Percentiles rank a stretch among this genome's conserved stretches.
These are phyloP conservation scores for Globisporangium acanthophoron DNA, from an alignment of 352 stramenopile genomes.

Conservation along the genomic window DNA sequence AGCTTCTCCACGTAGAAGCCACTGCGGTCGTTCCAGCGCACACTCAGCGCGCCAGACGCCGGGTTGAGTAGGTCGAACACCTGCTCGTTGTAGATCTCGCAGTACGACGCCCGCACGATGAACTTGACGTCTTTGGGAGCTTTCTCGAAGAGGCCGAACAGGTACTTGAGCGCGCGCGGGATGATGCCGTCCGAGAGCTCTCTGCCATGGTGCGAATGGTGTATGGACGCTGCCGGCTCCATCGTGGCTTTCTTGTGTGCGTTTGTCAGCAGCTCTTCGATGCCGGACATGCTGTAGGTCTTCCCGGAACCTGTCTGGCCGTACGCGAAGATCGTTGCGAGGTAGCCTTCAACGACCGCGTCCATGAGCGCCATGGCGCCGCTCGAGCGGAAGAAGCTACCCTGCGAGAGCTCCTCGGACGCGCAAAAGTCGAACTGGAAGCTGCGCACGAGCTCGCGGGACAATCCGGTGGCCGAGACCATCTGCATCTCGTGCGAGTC, in stretches of 20 bases:
- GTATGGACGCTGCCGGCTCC: not conserved
- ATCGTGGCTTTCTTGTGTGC: slow-evolving; percentile 16
- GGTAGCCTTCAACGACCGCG: slow-evolving; percentile 62
- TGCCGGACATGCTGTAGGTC: slow-evolving; percentile 77
- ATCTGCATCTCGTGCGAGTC: slow-evolving; percentile 47
- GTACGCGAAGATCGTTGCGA: slow-evolving; percentile 66
- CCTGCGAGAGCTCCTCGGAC: slow-evolving; percentile 49
- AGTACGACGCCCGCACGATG: slow-evolving; percentile 67
- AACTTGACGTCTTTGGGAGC: slow-evolving; percentile 47
- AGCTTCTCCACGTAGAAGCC: slow-evolving; percentile 81
- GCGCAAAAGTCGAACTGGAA: slow-evolving; percentile 78
- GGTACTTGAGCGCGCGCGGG: slow-evolving; percentile 62
- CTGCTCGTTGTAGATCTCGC: slow-evolving; percentile 85
- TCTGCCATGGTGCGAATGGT: not conserved
- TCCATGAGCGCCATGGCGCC: slow-evolving; percentile 57
- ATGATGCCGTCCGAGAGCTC: slow-evolving; percentile 67
- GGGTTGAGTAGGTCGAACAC: slow-evolving; percentile 75
- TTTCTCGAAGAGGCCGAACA: slow-evolving; percentile 45
- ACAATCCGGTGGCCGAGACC: slow-evolving; percentile 30
- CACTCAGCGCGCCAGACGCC: slow-evolving; percentile 44
- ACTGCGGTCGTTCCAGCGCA: slow-evolving; percentile 67
- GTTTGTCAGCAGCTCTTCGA: slow-evolving; percentile 52
- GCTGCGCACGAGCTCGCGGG: slow-evolving; percentile 62
- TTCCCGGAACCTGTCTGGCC: slow-evolving; percentile 65
- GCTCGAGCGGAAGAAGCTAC: slow-evolving; percentile 56